Percentiles rank a stretch among this genome's conserved stretches.
phyloP scores from a whole-genome alignment of 495 filamentous ascomycete genomes.

The Penicillium odoratum region DNA sequence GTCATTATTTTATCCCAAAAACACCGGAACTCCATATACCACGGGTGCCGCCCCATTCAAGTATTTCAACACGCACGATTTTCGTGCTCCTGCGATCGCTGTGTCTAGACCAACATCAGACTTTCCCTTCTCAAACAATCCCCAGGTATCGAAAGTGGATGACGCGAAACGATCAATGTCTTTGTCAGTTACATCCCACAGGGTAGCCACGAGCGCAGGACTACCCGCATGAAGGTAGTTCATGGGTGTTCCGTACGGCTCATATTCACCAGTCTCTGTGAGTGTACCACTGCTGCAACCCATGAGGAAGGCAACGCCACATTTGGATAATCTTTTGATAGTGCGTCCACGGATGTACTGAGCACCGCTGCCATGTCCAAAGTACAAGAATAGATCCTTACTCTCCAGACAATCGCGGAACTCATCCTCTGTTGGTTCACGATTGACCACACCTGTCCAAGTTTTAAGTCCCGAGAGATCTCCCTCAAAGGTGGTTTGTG shows the following conservation, averaged over 20 bases:
- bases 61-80: constrained; percentile 79
- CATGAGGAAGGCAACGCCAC: constrained; percentile 85
- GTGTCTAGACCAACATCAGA: constrained; percentile 58
- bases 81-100: constrained; percentile 71
- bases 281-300: constrained; percentile 82
- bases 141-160: constrained; percentile 79
- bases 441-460: constrained; percentile 67
- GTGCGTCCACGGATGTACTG: constrained; percentile 85
- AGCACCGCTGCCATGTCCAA: constrained; percentile 92
- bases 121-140: constrained; percentile 53
- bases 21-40: constrained; percentile 93
- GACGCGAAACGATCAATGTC: constrained; percentile 92
- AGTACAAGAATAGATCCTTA: constrained; percentile 79
- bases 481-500: constrained; percentile 68
- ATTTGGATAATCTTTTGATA: constrained; percentile 71
- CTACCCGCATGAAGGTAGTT: constrained; percentile 86
- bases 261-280: constrained; percentile 80
- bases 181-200: constrained; percentile 97
- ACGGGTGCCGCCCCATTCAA: constrained; percentile 90
- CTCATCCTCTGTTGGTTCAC: constrained; percentile 72
- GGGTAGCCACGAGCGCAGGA: constrained; percentile 79
- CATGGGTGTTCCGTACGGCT: constrained; percentile 83
- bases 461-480: constrained; percentile 53
- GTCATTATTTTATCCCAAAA: constrained; percentile 51
- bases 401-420: constrained; percentile 62